Base-by-base conservation (phyloP, 2,329 filamentous ascomycete genomes). In the Talaromyces albobiverticillius region DNA sequence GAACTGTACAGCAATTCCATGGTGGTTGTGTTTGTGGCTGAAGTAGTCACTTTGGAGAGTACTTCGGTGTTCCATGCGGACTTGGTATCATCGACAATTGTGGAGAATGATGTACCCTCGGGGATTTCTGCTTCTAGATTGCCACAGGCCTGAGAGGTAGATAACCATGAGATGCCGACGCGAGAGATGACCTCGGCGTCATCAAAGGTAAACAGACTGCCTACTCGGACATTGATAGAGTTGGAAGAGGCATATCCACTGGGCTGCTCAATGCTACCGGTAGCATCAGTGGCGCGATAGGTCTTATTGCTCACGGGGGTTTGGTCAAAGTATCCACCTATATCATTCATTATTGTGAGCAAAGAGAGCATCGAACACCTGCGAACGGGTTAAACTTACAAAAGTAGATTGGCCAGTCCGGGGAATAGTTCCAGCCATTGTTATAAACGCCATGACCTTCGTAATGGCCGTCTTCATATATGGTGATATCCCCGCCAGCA, bases 111-210 rank as follows among this genome's bases (percentile, higher is more conserved):
- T 0, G 84, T 80, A 48, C 82, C 87, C 14, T 80, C 69, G 0
- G 87, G 84, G 13, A 90, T 86, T 61, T 91, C 88, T 0, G 63
- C 70, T 65, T 89, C 84, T 0, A 84, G 87, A 62, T 86, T 87
- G 6, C 74, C 64, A 62, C 88, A 92, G 1, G 88, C 88, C 65
- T 85, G 81, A 0, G 79, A 75, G 2, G 74, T 89, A 85, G 5
- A 88, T n/a, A 88, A 80, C 69, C 86, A 88, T 0, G 84, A 88
- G 10, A 88, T 81, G 1, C 86, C 86, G 0, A 88, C 83, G 2
- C 82, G 76, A 1, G 84, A 86, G 1, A 71, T 75, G 1, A 87
- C 71, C 2, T 68, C 57, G 0, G 67, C 64, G 1, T 71, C 63
- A 8, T 71, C 57, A 56, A 87, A 87, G 0, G 77, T 76, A 64